phyloP scores from a whole-genome alignment of 176 grass and related monocot species.

The Secale cereale region DNA sequence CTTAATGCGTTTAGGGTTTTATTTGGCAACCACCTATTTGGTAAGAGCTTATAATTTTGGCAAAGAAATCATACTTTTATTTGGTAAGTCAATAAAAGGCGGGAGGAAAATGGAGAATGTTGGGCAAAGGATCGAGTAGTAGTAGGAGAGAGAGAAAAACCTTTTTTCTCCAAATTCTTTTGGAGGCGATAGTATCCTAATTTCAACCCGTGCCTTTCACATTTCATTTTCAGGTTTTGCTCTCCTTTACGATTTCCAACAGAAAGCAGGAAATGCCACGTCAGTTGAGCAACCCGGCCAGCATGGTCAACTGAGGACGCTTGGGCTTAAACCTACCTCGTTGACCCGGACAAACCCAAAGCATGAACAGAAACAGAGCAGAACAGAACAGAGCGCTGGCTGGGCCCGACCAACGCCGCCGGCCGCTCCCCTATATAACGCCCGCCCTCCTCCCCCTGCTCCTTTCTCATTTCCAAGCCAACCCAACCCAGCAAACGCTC shows the following conservation, averaged over 20 bases:
- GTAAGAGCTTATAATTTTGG: too few species aligned
- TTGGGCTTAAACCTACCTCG: slow-evolving; percentile 19
- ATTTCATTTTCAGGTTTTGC: background rate
- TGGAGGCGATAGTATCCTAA: too few species aligned
- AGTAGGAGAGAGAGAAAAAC: too few species aligned
- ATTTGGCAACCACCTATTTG: too few species aligned
- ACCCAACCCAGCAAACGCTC: background rate
- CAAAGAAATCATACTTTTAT: too few species aligned
- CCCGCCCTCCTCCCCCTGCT: background rate
- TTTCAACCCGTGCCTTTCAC: too few species aligned
- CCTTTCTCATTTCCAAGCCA: slow-evolving; percentile 22
- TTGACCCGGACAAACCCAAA: slow-evolving; percentile 37
- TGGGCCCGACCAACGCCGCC: slow-evolving; percentile 30
- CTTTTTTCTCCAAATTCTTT: too few species aligned
- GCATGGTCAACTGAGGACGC: background rate
- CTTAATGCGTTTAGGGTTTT: too few species aligned
- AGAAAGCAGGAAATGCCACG: background rate
- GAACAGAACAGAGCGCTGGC: background rate
- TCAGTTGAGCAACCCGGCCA: background rate
- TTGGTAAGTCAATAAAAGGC: too few species aligned
- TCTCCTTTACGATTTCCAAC: background rate
- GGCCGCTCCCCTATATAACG: slow-evolving; percentile 43
- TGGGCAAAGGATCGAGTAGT: too few species aligned
- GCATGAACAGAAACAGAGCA: slow-evolving; percentile 1
- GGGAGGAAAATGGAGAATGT: too few species aligned